These are phyloP conservation scores for Chenopodium formosanum DNA, from an alignment of 148 eudicot genomes.

Conservation along the genomic window DNA sequence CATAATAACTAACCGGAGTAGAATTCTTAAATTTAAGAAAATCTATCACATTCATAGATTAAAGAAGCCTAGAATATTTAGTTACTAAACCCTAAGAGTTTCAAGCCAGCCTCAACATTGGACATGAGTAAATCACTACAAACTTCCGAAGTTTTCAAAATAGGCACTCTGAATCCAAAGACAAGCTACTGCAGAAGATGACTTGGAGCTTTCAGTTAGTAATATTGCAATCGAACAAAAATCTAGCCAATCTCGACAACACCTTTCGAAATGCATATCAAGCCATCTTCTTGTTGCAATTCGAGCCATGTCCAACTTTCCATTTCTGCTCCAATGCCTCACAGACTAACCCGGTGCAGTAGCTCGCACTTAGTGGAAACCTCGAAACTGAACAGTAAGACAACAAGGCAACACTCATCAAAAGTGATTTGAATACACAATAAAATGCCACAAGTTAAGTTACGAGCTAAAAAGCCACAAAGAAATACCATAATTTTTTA, in stretches of 20 bases:
- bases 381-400: conserved; percentile 2
- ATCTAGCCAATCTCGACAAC: neutral
- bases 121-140: too few relatives aligned
- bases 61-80: too few relatives aligned
- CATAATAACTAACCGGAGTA: too few relatives aligned
- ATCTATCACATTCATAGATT: too few relatives aligned
- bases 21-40: too few relatives aligned
- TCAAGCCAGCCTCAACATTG: too few relatives aligned
- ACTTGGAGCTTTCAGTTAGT: neutral
- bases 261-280: neutral
- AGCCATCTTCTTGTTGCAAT: neutral
- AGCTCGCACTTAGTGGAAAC: conserved; percentile 3
- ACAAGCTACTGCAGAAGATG: neutral
- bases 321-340: conserved; percentile 22
- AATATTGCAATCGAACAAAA: neutral
- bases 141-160: too few relatives aligned
- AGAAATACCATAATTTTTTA: neutral
- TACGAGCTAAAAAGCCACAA: neutral
- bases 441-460: neutral
- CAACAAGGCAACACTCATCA: neutral
- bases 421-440: neutral
- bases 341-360: conserved; percentile 15
- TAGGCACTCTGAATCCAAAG: too few relatives aligned
- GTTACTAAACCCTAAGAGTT: too few relatives aligned
- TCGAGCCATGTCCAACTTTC: neutral